phyloP scores from a whole-genome alignment of 2,329 filamentous ascomycete species.

The Gaeumannomyces tritici region DNA sequence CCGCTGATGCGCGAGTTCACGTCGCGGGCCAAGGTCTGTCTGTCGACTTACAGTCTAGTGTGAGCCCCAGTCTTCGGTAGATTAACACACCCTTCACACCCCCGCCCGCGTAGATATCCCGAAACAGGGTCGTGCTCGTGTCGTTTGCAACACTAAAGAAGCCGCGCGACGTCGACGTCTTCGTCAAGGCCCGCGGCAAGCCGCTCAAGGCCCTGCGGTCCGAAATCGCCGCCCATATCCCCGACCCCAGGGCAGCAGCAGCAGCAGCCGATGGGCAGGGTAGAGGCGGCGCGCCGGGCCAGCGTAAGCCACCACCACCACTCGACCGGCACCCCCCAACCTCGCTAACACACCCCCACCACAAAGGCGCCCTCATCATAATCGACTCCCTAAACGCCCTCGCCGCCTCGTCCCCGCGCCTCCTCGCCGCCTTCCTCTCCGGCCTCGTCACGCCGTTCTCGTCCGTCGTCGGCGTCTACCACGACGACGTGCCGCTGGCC shows the following conservation, averaged over 20 bases:
- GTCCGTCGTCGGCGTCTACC: constrained; percentile 72
- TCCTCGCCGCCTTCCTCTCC: constrained; percentile 60
- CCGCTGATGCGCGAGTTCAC: constrained; percentile 67
- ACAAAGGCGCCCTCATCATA: constrained; percentile 60
- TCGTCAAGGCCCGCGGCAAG: constrained; percentile 56
- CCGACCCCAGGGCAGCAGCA: constrained; percentile 24
- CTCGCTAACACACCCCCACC: neutral
- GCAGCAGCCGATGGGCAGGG: neutral
- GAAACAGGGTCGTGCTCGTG: constrained; percentile 63
- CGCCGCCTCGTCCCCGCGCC: constrained; percentile 38
- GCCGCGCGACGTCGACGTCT: constrained; percentile 54
- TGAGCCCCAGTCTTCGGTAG: neutral
- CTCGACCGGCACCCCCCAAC: neutral
- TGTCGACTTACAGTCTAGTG: no score
- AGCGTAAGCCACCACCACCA: constrained; percentile 26
- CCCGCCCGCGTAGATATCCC: constrained; percentile 38
- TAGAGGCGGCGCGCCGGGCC: constrained; percentile 5
- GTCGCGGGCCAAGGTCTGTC: constrained; percentile 64
- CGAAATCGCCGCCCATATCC: constrained; percentile 48
- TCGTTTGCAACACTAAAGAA: constrained; percentile 66
- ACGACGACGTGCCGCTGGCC: constrained; percentile 63
- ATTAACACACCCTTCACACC: neutral
- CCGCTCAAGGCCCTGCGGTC: constrained; percentile 43
- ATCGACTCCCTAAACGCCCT: constrained; percentile 73
- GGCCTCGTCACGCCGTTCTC: constrained; percentile 55